Evolutionary conservation across 2,329 filamentous ascomycete genomes (phyloP), one percentile per base, ranked within the genome.

Genomic region (Neofusicoccum parvum): DNA sequence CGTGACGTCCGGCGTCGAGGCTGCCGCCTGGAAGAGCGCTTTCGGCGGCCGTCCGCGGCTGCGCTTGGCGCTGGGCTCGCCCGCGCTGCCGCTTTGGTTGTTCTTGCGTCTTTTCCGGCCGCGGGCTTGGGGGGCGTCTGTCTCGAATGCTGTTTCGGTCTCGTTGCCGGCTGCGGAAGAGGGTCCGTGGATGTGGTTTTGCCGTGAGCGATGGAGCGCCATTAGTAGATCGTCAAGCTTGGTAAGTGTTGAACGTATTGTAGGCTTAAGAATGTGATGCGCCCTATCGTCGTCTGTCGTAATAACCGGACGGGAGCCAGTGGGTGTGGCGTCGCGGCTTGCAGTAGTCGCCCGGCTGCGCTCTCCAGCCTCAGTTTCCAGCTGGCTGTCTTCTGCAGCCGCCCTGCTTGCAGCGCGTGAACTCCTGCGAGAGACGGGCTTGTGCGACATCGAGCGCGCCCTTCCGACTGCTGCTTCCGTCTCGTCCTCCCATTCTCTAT

Each of bases 211-310:
- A 73, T 94, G 92, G 14, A 98, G 81, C 3, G 88, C 86, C 36
- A 83, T 81, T 5, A 97, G 83, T 0, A 94, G 83, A 5, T 81
- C 76, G 70, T 97, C 92, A 1, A 97, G 74, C 41, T 87, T 86
- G 1, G 82, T 78, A 9, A 97, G 81, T 15, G 94, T 85, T 69
- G 92, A 89, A n/a, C 88, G 83, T 11, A 91, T 84, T 0, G 87
- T 84, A 0, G 92, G 92, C 0, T 84, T 83, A 15, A 97, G 80
- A 5, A 96, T 80, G 1, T 78, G 74, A 66, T 84, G 81, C 0
- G 92, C 91, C 54, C 82, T 74, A 1, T 90, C 88, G 69, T 96
- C 92, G 70, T 96, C 89, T 1, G 87, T 84, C 7, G 90, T 85
- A 5, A 92, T 77, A 2, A 84, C 81, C 0, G 90, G 87, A 45